Evolutionary conservation across 495 filamentous ascomycete genomes (phyloP).

Genomic region (Talaromyces stipitatus): DNA sequence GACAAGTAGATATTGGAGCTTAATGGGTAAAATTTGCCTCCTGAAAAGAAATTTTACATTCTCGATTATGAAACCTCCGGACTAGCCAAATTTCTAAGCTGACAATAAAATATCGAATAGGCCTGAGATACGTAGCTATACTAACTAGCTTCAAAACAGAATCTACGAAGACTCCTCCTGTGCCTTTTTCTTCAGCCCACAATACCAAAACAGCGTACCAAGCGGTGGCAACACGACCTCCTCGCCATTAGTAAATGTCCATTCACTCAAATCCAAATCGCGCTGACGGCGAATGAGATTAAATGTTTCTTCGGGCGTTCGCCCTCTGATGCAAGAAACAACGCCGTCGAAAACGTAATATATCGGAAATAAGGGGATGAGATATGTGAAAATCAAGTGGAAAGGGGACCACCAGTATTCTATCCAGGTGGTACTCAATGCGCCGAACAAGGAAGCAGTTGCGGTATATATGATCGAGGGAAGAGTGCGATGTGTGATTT

Average conservation of each 20-base stretch:
- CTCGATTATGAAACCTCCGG: too few species aligned
- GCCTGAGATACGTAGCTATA: too few species aligned
- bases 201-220: neutral
- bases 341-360: neutral
- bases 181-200: neutral
- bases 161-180: neutral
- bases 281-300: neutral
- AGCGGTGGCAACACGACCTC: neutral
- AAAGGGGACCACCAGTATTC: neutral
- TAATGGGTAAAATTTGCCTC: too few species aligned
- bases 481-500: neutral
- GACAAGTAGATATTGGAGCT: too few species aligned
- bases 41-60: too few species aligned
- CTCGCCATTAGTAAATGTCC: neutral
- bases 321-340: neutral
- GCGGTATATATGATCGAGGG: neutral
- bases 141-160: too few species aligned
- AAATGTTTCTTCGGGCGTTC: neutral
- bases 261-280: neutral
- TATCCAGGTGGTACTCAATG: neutral
- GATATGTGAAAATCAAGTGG: neutral
- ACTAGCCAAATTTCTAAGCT: too few species aligned
- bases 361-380: constrained; percentile 12
- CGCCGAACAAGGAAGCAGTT: neutral
- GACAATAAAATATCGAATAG: too few species aligned